Base-by-base conservation (phyloP, 805 yeast genomes). In the Candida quercuum region DNA sequence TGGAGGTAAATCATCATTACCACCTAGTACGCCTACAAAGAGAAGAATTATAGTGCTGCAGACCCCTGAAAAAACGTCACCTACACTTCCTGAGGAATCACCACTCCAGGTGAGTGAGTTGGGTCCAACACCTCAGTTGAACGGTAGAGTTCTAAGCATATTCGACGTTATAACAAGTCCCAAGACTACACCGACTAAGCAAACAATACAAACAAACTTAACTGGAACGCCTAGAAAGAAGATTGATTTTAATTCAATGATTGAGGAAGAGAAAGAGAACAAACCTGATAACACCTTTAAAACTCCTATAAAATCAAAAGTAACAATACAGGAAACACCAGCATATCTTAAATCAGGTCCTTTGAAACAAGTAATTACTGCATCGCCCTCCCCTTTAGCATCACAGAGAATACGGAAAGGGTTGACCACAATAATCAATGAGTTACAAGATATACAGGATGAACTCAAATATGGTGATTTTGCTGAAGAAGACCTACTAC, bases 101-200 rank as follows among this genome's bases (percentile, higher is more conserved):
- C 46, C 42, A 9, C 15, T 33, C 4, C 17, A 21, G 5, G 36
- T 42, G 7, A 35, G 50, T 0, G 83, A 77, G 42, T 54, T 86
- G 11, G 95, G 95, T 0, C 96, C 96, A 1, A 86, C 96, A 0
- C 96, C 96, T 0, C 95, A 86, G 48, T 70, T 86, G 9, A 70
- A 80, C 43, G 96, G 96, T 0, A 72, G 81, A 37, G 84, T 85
- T 0, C 56, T 84, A 24, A 78, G 93, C 14, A 66, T 86, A 4
- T 81, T 86, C 52, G 95, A 86, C 43, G 42, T 40, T 5, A 28
- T 48, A 10, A 43, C 45, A 8, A 45, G 48, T 10, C 52, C 52
- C 4, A 28, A 37, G 8, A 29, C 20, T 2, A 37, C 51, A 4
- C 54, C 59, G 5, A 30, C 43, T 8, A 41, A 38, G 11, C 27